Evolutionary conservation across 305 asterid species (phyloP).

Genomic region (Lippia alba): DNA sequence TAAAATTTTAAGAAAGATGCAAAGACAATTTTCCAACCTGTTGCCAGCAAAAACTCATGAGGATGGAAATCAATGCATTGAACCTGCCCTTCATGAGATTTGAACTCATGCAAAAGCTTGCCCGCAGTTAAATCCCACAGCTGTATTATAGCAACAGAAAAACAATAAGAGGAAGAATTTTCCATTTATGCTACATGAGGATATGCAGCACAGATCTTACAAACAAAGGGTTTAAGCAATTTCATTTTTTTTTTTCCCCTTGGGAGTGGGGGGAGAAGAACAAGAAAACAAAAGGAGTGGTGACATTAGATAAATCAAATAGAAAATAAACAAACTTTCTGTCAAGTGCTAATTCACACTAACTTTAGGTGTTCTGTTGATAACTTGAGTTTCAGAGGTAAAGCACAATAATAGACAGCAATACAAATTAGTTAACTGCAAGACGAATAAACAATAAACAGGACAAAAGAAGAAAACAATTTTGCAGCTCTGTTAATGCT

Average conservation of each 20-base stretch:
- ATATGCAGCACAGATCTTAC: constrained; percentile 25
- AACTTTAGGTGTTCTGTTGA: neutral
- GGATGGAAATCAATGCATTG: constrained; percentile 98
- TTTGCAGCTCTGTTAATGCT: constrained; percentile 34
- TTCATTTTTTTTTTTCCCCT: no score
- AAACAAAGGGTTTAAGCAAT: constrained; percentile 7
- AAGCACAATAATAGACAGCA: constrained; percentile 19
- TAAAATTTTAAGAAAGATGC: constrained; percentile 26
- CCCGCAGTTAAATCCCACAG: constrained; percentile 99
- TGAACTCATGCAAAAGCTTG: constrained; percentile 90
- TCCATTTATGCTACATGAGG: neutral
- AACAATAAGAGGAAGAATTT: constrained; percentile 28
- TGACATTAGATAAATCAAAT: neutral
- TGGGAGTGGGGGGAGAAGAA: neutral
- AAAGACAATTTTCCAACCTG: constrained; percentile 64
- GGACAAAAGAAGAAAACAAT: constrained; percentile 13
- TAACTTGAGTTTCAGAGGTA: constrained; percentile 21
- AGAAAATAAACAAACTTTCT: neutral
- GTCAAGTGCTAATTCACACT: constrained; percentile 13
- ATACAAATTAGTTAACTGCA: constrained; percentile 14
- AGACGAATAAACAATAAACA: constrained; percentile 1
- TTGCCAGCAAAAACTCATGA: constrained; percentile 93
- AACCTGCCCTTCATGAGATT: constrained; percentile 92
- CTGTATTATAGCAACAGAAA: constrained; percentile 52
- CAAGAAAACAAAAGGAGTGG: neutral